These are phyloP conservation scores for Candida sp. DNA, from an alignment of 1,139 yeast species.

Conservation along the genomic window DNA sequence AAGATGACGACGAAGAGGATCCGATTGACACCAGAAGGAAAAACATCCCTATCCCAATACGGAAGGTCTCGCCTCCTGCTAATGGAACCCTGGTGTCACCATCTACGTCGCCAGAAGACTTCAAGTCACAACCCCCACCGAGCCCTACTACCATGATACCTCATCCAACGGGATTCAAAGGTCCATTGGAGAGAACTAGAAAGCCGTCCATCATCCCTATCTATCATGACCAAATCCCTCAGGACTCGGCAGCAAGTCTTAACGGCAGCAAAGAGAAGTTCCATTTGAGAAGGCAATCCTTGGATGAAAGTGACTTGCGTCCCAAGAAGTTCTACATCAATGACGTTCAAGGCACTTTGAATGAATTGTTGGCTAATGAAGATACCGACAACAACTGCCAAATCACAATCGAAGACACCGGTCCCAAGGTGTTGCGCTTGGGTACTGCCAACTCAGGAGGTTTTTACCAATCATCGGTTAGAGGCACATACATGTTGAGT, in stretches of 20 bases:
- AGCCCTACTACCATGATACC: conserved; percentile 5
- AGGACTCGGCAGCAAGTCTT: conserved; percentile 13
- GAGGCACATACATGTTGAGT: conserved; percentile 93
- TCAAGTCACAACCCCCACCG: neutral
- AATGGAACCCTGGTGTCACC: neutral
- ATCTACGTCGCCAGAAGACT: too few species aligned
- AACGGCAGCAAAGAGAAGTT: conserved; percentile 12
- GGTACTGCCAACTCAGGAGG: conserved; percentile 92
- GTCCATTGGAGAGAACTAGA: conserved; percentile 11
- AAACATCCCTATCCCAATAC: neutral
- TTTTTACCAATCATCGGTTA: conserved; percentile 67
- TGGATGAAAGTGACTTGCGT: conserved; percentile 55
- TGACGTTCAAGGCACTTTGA: conserved; percentile 76
- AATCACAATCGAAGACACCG: conserved; percentile 90
- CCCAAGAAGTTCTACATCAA: conserved; percentile 69
- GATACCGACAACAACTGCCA: conserved; percentile 90
- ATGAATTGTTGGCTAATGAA: conserved; percentile 72
- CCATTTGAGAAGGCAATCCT: conserved; percentile 60
- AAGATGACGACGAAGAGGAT: conserved; percentile 2
- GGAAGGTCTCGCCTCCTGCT: neutral
- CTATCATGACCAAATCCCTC: conserved; percentile 23
- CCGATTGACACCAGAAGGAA: neutral
- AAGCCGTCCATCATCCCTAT: conserved; percentile 41
- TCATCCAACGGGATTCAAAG: conserved; percentile 8
- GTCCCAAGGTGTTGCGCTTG: conserved; percentile 85